Conservation (phyloP, 2,329 filamentous ascomycete species). For the Passalora sequoiae region DNA sequence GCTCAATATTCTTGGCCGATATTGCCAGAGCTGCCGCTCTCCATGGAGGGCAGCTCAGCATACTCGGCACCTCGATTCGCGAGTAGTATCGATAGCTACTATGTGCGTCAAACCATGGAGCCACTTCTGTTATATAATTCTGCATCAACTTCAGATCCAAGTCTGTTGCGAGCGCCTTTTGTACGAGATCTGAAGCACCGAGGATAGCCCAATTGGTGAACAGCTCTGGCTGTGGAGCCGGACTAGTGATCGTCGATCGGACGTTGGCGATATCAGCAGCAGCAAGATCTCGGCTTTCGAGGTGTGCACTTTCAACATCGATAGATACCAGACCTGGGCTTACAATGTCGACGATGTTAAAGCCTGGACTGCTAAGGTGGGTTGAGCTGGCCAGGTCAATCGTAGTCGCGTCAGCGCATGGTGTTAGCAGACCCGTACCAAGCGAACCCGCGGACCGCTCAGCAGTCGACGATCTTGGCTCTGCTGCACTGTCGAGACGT, state of each 20-base stretch:
- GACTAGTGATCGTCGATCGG: conserved; percentile 2
- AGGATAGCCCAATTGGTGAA: conserved; percentile 12
- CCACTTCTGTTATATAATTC: conserved; percentile 13
- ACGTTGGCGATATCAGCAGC: conserved; percentile 5
- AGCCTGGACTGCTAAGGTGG: background rate
- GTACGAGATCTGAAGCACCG: conserved; percentile 14
- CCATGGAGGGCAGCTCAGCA: conserved; percentile 15
- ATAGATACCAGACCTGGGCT: background rate
- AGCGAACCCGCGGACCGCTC: background rate
- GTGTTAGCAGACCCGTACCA: background rate
- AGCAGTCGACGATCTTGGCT: background rate
- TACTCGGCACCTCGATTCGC: conserved; percentile 9
- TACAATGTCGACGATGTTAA: background rate
- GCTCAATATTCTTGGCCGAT: conserved; percentile 14
- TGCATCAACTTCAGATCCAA: conserved; percentile 13
- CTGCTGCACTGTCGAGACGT: background rate
- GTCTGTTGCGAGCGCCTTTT: conserved; percentile 9
- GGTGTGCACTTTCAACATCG: conserved; percentile 1
- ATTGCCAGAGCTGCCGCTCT: conserved; percentile 14
- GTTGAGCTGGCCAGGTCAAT: background rate
- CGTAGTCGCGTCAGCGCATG: background rate
- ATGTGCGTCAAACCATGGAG: conserved; percentile 16
- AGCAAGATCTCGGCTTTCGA: conserved; percentile 1
- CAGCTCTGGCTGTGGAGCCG: conserved; percentile 9
- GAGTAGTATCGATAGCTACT: conserved; percentile 12